These are phyloP conservation scores for Plasmodium vinckei DNA, from an alignment of 169 alveolate species.

Conservation along the genomic window DNA sequence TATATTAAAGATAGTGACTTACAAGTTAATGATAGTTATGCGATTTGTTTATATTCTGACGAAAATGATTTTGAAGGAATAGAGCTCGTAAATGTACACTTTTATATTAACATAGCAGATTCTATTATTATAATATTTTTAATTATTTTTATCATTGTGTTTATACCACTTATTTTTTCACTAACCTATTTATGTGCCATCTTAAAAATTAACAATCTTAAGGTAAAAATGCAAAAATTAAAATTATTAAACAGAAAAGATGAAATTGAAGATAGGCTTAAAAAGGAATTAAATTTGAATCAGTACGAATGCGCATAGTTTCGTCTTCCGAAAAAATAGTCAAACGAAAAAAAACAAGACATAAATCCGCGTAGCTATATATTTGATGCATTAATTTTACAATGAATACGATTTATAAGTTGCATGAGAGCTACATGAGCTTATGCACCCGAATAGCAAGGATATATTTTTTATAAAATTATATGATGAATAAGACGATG, in stretches of 20 bases:
- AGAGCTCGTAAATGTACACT: slow-evolving; percentile 45
- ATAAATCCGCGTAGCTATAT: too few species aligned
- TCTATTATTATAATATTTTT: slow-evolving; percentile 55
- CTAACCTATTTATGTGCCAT: slow-evolving; percentile 49
- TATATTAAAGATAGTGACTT: slow-evolving; percentile 61
- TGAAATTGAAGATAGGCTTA: slow-evolving; percentile 67
- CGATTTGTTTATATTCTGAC: slow-evolving; percentile 67
- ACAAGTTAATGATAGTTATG: slow-evolving; percentile 53
- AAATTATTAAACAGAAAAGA: slow-evolving; percentile 65
- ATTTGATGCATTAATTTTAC: too few species aligned
- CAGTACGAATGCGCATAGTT: slow-evolving; percentile 51
- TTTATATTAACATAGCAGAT: slow-evolving; percentile 62
- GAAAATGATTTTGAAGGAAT: slow-evolving; percentile 76
- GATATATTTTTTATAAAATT: background rate
- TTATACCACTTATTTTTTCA: slow-evolving; percentile 57
- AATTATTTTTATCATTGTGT: slow-evolving; percentile 54
- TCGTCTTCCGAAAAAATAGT: too few species aligned
- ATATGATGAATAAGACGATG: too few species aligned
- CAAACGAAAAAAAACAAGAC: background rate
- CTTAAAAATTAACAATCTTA: slow-evolving; percentile 39
- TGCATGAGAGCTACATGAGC: too few species aligned
- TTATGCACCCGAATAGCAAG: background rate
- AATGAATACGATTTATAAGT: too few species aligned
- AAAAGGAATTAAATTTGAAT: slow-evolving; percentile 41
- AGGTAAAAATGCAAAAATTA: slow-evolving; percentile 53